Base-by-base conservation (phyloP, 352 stramenopile genomes). In the Plasmopara halstedii region DNA sequence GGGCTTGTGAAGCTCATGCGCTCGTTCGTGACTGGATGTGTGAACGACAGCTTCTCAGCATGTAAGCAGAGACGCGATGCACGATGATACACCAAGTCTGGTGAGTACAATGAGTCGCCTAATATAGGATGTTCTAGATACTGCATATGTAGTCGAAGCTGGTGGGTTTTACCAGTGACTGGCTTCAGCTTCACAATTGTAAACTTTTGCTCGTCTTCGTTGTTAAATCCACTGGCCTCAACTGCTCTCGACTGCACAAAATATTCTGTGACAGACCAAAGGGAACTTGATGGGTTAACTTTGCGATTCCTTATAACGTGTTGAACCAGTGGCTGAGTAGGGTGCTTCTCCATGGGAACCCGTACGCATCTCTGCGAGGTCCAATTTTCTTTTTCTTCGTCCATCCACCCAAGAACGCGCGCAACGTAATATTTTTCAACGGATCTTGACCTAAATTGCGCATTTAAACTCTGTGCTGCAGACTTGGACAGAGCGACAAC, bases 141-240 rank as follows among this genome's bases (percentile, higher is more conserved):
- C 22, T 88, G 70, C 75, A 96, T 88, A 58, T 98, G 93, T 37
- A 97, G 83, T 64, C 95, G 90, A 20, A 98, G 67, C 67, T 98
- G 93, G 70, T 98, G 93, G n/a, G 87, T 96, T 62, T 95, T 81
- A 31, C 81, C 80, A 0, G 81, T 93, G 26, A 88, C 42, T 2
- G 84, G 80, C 38, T 62, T 74, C 23, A 95, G 73, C 35, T 83
- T 46, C 48, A 94, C 49, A 10, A 82, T 53, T 5, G 73, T 77
- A 17, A 50, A 71, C 4, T 56, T 48, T 17, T 22, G 13, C 0
- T 45, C 37, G 17, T 40, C 15, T 10, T 42, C 39, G 19, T 17
- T 17, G 20, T 38, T 31, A 36, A 18, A 11, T 15, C 21, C 17
- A 33, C 23, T 38, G 27, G 22, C 10, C 38, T 54, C 41, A 34